These are phyloP conservation scores for Trametes elegans DNA, from an alignment of 768 basidiomycete genomes.

Conservation along the genomic window DNA sequence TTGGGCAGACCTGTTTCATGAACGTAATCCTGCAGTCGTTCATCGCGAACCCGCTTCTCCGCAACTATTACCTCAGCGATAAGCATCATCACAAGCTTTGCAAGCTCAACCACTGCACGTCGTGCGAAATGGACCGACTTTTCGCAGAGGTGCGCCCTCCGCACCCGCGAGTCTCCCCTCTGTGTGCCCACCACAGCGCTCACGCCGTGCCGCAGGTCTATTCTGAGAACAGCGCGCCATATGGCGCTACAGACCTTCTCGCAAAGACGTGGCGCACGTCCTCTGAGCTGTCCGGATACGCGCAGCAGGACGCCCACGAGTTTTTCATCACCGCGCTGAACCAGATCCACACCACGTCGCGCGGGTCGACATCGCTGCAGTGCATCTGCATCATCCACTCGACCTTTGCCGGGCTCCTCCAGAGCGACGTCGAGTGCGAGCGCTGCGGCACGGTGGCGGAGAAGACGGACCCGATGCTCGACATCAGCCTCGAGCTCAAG, in stretches of 20 bases:
- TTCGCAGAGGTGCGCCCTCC: conserved; percentile 58
- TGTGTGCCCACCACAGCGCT: background rate
- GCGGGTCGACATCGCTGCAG: conserved; percentile 69
- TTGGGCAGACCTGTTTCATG: conserved; percentile 93
- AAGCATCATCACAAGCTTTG: conserved; percentile 78
- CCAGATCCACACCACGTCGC: conserved; percentile 78
- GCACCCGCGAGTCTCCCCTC: background rate
- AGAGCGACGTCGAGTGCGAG: conserved; percentile 89
- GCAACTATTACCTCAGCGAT: conserved; percentile 88
- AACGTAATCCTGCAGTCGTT: conserved; percentile 90
- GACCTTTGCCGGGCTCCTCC: conserved; percentile 82
- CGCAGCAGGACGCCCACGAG: conserved; percentile 94
- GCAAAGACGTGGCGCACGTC: conserved; percentile 79
- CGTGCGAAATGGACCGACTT: conserved; percentile 91
- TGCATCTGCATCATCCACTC: conserved; percentile 92
- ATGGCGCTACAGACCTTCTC: conserved; percentile 82
- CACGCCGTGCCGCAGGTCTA: conserved; percentile 35
- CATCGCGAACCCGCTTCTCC: conserved; percentile 84
- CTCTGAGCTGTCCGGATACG: conserved; percentile 83
- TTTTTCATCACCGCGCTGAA: conserved; percentile 83
- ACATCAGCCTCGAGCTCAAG: conserved; percentile 84
- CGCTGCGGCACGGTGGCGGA: conserved; percentile 76
- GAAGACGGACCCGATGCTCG: conserved; percentile 86
- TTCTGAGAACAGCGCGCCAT: conserved; percentile 52
- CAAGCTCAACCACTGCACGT: conserved; percentile 72